These are phyloP conservation scores for Globomyces sp. DNA, from an alignment of 371 early-diverging fungal genomes.

Conservation along the genomic window DNA sequence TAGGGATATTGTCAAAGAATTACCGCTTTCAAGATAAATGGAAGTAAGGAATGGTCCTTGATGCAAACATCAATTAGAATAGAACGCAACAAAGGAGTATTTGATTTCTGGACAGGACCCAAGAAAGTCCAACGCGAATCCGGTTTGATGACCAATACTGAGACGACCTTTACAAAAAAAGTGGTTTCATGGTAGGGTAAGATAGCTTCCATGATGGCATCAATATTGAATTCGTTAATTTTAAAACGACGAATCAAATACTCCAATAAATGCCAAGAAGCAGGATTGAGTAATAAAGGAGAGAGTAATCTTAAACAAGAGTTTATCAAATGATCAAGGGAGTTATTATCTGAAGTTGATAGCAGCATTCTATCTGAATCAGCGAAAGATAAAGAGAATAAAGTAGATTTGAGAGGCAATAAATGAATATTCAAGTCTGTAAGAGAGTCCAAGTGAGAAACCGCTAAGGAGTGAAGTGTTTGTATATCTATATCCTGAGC, in stretches of 20 bases:
- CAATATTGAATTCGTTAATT: conserved; percentile 82
- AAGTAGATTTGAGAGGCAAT: too few species aligned
- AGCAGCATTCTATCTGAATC: too few species aligned
- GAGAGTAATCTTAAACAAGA: conserved; percentile 62
- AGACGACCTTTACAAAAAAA: conserved; percentile 77
- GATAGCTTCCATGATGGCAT: conserved; percentile 70
- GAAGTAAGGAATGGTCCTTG: conserved; percentile 61
- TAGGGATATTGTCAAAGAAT: not conserved
- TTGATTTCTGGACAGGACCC: conserved; percentile 55
- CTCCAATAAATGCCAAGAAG: conserved; percentile 85
- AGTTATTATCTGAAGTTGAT: too few species aligned
- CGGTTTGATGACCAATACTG: conserved; percentile 65
- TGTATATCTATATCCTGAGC: too few species aligned
- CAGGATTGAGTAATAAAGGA: conserved; percentile 77
- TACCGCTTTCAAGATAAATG: conserved; percentile 51
- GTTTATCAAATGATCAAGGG: too few species aligned
- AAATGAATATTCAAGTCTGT: too few species aligned
- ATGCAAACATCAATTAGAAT: conserved; percentile 60
- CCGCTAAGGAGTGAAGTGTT: too few species aligned
- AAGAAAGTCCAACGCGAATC: conserved; percentile 70
- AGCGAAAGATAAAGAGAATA: too few species aligned
- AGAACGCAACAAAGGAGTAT: conserved; percentile 61
- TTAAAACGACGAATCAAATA: conserved; percentile 89
- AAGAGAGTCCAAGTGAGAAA: too few species aligned
- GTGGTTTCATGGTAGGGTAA: conserved; percentile 93